These are phyloP conservation scores for Moesziomyces globuligerus DNA, from an alignment of 1,284 basidiomycete genomes.

Conservation along the genomic window DNA sequence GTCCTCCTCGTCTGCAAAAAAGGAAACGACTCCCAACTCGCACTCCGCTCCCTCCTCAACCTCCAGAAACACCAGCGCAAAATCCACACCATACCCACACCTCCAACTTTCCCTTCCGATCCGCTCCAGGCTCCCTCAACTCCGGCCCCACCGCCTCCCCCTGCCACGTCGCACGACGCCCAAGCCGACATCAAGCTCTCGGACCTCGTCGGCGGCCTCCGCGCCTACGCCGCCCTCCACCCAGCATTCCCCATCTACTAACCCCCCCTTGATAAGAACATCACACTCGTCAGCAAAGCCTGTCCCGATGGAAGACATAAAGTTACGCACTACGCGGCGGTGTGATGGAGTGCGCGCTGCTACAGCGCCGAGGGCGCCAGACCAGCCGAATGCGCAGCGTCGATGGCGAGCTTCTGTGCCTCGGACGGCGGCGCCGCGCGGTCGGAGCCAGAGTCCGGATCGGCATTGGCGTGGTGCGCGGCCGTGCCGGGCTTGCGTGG, in stretches of 20 bases:
- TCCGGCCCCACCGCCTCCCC: no score
- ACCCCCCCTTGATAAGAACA: neutral
- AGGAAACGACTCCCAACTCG: slow-evolving; percentile 65
- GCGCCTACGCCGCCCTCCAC: slow-evolving; percentile 46
- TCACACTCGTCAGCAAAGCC: no score
- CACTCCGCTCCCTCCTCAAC: slow-evolving; percentile 12
- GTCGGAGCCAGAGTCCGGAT: neutral
- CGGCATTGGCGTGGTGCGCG: slow-evolving; percentile 1
- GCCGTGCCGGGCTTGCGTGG: slow-evolving; percentile 3
- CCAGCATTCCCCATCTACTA: slow-evolving; percentile 52
- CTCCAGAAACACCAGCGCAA: slow-evolving; percentile 75
- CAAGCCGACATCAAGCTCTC: slow-evolving; percentile 73
- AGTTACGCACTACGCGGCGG: no score
- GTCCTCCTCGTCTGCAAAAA: slow-evolving; percentile 36
- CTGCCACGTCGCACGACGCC: slow-evolving; percentile 96
- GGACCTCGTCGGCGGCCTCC: slow-evolving; percentile 53
- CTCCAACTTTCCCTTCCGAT: no score
- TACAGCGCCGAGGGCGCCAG: slow-evolving; percentile 32
- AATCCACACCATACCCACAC: no score
- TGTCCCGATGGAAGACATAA: no score
- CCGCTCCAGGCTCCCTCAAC: slow-evolving; percentile 10
- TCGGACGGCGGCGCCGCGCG: neutral
- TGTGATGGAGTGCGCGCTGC: no score
- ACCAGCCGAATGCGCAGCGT: slow-evolving; percentile 25
- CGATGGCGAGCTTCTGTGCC: slow-evolving; percentile 1